A percentile compares a stretch with the other conserved stretches of the same genome.
phyloP scores from a whole-genome alignment of 2,329 filamentous ascomycete genomes.

The Verticillium isaacii region DNA sequence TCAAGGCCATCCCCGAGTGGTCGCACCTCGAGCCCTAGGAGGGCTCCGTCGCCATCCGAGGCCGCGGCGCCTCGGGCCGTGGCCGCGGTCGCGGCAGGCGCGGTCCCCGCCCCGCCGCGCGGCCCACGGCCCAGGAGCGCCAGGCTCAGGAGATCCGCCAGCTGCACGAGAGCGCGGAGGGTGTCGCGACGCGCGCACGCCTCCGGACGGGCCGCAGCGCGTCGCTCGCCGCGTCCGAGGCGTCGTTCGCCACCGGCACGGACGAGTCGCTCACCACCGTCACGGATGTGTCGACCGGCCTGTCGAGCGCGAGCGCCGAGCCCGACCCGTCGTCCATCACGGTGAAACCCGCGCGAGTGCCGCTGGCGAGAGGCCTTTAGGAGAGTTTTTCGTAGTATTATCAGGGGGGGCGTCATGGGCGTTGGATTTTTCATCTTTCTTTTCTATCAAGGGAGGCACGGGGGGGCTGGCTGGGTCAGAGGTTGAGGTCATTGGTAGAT shows the following conservation, averaged over 20 bases:
- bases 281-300: background rate
- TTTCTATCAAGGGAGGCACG: background rate
- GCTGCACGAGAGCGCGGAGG: background rate
- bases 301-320: background rate
- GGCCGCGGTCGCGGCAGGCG: background rate
- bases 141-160: background rate
- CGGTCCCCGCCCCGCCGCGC: background rate
- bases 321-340: background rate
- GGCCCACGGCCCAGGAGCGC: background rate
- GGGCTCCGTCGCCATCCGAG: constrained; percentile 2
- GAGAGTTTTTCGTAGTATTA: background rate
- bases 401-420: background rate
- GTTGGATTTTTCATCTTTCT: background rate
- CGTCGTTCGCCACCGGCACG: background rate
- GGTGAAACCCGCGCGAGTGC: background rate
- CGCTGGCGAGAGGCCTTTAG: background rate
- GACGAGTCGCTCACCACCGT: background rate
- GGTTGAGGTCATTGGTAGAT: background rate
- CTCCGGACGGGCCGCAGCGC: background rate
- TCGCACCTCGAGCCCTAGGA: constrained; percentile 54
- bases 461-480: background rate
- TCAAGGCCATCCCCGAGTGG: constrained; percentile 92
- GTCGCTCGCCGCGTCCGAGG: background rate
- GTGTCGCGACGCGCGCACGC: background rate
- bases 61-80: background rate